These are phyloP conservation scores for Cladophialophora immunda DNA, from an alignment of 2,329 filamentous ascomycete species.

Conservation along the genomic window DNA sequence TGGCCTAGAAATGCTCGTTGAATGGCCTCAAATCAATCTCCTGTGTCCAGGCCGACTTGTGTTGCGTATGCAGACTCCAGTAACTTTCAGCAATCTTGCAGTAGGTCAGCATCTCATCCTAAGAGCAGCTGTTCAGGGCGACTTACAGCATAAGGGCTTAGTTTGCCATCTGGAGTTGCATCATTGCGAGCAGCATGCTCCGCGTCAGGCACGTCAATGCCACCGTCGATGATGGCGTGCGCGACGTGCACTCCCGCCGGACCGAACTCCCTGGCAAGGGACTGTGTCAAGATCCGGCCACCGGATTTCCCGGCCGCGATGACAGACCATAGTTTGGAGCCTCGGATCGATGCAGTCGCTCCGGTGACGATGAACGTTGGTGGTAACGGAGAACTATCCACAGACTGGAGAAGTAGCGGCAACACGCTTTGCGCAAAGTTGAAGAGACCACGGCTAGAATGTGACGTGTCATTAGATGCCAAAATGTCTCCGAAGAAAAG, in stretches of 20 bases:
- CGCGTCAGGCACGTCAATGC: constrained; percentile 66
- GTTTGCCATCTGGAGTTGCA: constrained; percentile 58
- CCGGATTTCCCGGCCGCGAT: constrained; percentile 64
- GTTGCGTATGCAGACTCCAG: constrained; percentile 64
- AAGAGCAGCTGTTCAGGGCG: constrained; percentile 1
- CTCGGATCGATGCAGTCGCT: constrained; percentile 63
- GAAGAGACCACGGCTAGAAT: constrained; percentile 56
- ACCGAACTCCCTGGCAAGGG: constrained; percentile 63
- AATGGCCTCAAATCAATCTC: constrained; percentile 60
- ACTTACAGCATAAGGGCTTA: constrained; percentile 59
- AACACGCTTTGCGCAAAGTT: constrained; percentile 60
- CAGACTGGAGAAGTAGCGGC: constrained; percentile 56
- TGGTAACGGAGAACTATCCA: constrained; percentile 51
- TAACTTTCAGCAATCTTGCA: constrained; percentile 63
- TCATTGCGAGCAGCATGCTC: constrained; percentile 56
- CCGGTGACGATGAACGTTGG: constrained; percentile 64
- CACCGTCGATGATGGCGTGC: constrained; percentile 65
- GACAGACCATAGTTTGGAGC: constrained; percentile 57
- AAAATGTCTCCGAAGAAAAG: too few species aligned
- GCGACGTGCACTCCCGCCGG: constrained; percentile 64
- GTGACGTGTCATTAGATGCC: constrained; percentile 30
- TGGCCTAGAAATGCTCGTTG: constrained; percentile 10
- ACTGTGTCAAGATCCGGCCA: constrained; percentile 59
- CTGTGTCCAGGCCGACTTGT: constrained; percentile 60
- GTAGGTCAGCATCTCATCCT: constrained; percentile 29